These are phyloP conservation scores for Candida arabinofermentans DNA, from an alignment of 805 yeast genomes.

Conservation along the genomic window DNA sequence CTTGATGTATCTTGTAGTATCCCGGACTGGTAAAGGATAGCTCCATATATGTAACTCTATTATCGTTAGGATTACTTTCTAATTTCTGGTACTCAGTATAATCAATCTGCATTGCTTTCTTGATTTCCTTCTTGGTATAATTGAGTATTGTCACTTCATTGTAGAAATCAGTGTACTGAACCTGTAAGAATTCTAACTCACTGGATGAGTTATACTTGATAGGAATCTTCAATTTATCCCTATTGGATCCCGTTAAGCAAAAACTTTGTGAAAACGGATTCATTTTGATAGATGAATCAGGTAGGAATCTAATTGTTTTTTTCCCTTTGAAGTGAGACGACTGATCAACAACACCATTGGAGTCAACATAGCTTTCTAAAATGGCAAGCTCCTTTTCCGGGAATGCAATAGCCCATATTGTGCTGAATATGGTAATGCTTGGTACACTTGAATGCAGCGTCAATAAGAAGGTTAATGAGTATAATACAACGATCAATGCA, in stretches of 20 bases:
- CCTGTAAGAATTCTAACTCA: conserved; percentile 62
- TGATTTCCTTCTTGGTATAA: conserved; percentile 55
- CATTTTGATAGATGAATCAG: conserved; percentile 83
- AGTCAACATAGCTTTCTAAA: conserved; percentile 30
- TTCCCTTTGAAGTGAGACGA: conserved; percentile 76
- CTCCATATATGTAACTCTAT: conserved; percentile 53
- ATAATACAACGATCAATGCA: conserved; percentile 42
- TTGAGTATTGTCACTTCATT: conserved; percentile 44
- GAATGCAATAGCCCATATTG: conserved; percentile 16
- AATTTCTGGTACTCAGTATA: conserved; percentile 18
- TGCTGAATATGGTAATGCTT: conserved; percentile 24
- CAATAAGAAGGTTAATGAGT: conserved; percentile 49
- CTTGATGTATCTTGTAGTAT: conserved; percentile 63
- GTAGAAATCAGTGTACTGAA: conserved; percentile 56
- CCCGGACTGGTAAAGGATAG: conserved; percentile 72
- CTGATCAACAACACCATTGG: conserved; percentile 39
- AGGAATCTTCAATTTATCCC: conserved; percentile 49
- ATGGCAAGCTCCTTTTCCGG: conserved; percentile 32
- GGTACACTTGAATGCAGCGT: conserved; percentile 51
- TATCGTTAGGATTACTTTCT: conserved; percentile 25
- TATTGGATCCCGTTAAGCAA: conserved; percentile 48
- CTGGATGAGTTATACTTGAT: conserved; percentile 76
- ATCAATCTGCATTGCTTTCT: conserved; percentile 28
- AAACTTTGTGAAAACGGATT: conserved; percentile 68
- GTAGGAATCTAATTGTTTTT: conserved; percentile 80